Base-by-base conservation (phyloP, 2,329 filamentous ascomycete genomes). In the Microsporum audouinii region DNA sequence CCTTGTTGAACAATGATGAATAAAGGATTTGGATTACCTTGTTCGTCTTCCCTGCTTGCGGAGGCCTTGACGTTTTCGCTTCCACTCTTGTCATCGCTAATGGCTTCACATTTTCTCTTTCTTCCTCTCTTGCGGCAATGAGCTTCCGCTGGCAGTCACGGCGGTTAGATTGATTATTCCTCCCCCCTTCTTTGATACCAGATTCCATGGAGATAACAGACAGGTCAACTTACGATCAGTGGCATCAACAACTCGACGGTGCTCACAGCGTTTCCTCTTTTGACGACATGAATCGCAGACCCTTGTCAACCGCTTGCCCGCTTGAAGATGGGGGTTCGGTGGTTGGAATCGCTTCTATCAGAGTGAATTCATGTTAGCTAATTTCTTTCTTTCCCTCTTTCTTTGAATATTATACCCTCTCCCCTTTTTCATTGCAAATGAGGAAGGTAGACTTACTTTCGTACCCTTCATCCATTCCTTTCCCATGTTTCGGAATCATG, bases 261-360 rank as follows among this genome's bases (percentile, higher is more conserved):
- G 65, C 53, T 65, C 61, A 57, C 65, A 67, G 47, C 65, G 62
- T 58, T 67, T 67, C 38, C 65, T 59, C 58, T 66, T 66, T 14
- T 59, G 63, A 2, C 64, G 61, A 59, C 65, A 67, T 17, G 63
- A 63, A 57, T 65, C 63, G 58, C 65, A 67, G 23, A 67, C 65
- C 45, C 62, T 47, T 5, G 65, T 67, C 61, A 67, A 60, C 34
- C 60, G 64, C 53, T 67, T 67, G 29, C 65, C 65, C 5, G 63
- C 62, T 34, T 63, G 39, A 29, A 67, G 63, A 31, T 53, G 14
- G 34, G 64, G 64, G 10, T 61, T 66, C 29, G 63, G 61, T 17
- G 65, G 65, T 47, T 67, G 65, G 61, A 64, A 67, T 29, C 65
- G 65, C 60, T 63, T 62, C 65, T 67, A 23, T 17, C 36, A 41